Conservation (phyloP, 805 yeast species). For the Schwanniomyces vanrijiae region DNA sequence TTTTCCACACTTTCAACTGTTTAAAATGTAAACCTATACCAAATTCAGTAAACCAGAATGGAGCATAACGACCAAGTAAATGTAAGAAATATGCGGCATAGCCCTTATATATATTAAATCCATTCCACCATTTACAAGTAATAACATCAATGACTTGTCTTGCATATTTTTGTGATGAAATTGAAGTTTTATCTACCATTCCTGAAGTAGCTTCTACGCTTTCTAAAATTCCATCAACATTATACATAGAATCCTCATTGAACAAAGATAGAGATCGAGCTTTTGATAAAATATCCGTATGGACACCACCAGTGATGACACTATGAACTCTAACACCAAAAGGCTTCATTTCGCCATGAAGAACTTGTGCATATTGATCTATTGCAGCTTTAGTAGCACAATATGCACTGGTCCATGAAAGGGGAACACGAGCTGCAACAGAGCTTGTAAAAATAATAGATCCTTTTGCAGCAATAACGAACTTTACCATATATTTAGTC, state of each 20-base stretch:
- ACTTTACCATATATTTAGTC: conserved; percentile 29
- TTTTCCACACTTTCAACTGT: conserved; percentile 20
- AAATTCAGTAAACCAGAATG: conserved; percentile 25
- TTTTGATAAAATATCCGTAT: conserved; percentile 23
- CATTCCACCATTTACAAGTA: conserved; percentile 15
- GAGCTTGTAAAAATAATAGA: conserved; percentile 39
- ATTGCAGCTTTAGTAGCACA: conserved; percentile 42
- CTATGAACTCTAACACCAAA: conserved; percentile 40
- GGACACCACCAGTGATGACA: conserved; percentile 41
- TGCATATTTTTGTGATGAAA: conserved; percentile 25
- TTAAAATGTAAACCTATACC: conserved; percentile 21
- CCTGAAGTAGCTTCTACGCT: conserved; percentile 15
- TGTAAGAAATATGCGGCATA: conserved; percentile 17
- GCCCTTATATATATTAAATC: conserved; percentile 31
- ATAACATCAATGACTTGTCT: conserved; percentile 20
- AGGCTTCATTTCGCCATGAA: conserved; percentile 35
- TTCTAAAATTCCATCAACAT: conserved; percentile 21
- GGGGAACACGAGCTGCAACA: conserved; percentile 30
- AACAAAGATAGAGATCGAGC: conserved; percentile 13
- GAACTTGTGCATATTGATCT: conserved; percentile 29
- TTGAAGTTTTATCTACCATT: conserved; percentile 22
- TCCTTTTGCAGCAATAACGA: conserved; percentile 34
- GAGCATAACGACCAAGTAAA: conserved; percentile 17
- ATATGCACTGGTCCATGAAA: conserved; percentile 35
- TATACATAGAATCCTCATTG: conserved; percentile 14